Conservation (phyloP, 1,139 yeast species). For the Neolecta irregularis region DNA sequence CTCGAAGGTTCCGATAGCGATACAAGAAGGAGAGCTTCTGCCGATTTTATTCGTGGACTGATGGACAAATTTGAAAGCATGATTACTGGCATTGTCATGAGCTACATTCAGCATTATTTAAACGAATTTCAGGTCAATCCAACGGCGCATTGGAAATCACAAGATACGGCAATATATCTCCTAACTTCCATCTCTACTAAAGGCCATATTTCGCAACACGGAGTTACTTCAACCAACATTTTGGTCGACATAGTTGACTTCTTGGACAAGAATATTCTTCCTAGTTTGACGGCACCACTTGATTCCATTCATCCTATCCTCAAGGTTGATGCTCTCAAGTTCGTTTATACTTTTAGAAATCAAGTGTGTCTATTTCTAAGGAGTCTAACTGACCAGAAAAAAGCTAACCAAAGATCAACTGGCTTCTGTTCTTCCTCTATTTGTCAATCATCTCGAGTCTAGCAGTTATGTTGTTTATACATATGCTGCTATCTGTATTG, state of each 20-base stretch:
- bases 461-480: conserved; percentile 75
- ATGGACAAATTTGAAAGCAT: conserved; percentile 62
- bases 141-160: conserved; percentile 52
- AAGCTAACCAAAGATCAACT: conserved; percentile 72
- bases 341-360: conserved; percentile 76
- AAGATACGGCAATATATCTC: conserved; percentile 74
- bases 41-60: conserved; percentile 77
- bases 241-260: conserved; percentile 76
- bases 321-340: conserved; percentile 84
- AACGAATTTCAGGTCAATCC: conserved; percentile 30
- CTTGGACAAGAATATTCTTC: conserved; percentile 65
- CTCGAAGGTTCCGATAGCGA: conserved; percentile 90
- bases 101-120: conserved; percentile 58
- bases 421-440: conserved; percentile 60
- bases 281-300: conserved; percentile 45
- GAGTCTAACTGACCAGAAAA: conserved; percentile 21
- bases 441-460: conserved; percentile 49
- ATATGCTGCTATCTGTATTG: conserved; percentile 84
- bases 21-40: conserved; percentile 79
- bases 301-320: conserved; percentile 49
- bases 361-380: conserved; percentile 8
- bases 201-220: conserved; percentile 69
- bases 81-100: conserved; percentile 61
- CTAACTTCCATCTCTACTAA: conserved; percentile 84
- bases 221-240: conserved; percentile 68